Evolutionary conservation across 75 land plant genomes (phyloP).

Genomic region (Larix kaempferi): DNA sequence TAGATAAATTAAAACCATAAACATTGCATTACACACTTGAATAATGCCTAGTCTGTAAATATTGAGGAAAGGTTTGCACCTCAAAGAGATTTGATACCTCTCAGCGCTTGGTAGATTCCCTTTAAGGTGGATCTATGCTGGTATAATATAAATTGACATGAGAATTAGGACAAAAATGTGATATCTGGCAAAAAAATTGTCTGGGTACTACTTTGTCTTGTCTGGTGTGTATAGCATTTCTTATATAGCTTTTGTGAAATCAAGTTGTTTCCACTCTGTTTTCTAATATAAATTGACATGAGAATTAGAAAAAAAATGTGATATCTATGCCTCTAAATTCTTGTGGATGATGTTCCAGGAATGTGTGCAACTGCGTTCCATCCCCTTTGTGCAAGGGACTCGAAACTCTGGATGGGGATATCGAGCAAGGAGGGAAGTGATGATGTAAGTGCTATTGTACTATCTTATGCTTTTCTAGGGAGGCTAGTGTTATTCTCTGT

Average conservation of each 20-base stretch:
- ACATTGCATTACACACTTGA: too few species aligned
- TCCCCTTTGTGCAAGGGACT: slow-evolving; percentile 91
- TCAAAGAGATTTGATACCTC: too few species aligned
- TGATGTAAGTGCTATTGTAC: slow-evolving; percentile 47
- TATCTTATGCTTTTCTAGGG: not conserved
- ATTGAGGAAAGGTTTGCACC: too few species aligned
- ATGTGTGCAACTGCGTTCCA: slow-evolving; percentile 82
- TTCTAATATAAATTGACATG: not conserved
- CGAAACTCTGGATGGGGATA: slow-evolving; percentile 75
- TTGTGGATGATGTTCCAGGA: slow-evolving; percentile 43
- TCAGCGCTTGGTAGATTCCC: too few species aligned
- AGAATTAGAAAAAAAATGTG: not conserved
- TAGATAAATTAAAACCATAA: too few species aligned
- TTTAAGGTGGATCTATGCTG: too few species aligned
- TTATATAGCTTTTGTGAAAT: not conserved
- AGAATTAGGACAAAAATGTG: too few species aligned
- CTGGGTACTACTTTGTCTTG: too few species aligned
- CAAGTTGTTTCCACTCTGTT: not conserved
- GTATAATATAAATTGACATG: too few species aligned
- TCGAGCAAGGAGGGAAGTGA: slow-evolving; percentile 67
- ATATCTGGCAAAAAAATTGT: too few species aligned
- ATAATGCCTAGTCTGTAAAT: too few species aligned
- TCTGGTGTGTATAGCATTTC: too few species aligned
- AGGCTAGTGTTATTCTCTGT: not conserved
- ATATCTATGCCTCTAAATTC: slow-evolving; percentile 1